Base-by-base conservation (phyloP, 176 grass and related monocot species). In the Eleusine indica region DNA sequence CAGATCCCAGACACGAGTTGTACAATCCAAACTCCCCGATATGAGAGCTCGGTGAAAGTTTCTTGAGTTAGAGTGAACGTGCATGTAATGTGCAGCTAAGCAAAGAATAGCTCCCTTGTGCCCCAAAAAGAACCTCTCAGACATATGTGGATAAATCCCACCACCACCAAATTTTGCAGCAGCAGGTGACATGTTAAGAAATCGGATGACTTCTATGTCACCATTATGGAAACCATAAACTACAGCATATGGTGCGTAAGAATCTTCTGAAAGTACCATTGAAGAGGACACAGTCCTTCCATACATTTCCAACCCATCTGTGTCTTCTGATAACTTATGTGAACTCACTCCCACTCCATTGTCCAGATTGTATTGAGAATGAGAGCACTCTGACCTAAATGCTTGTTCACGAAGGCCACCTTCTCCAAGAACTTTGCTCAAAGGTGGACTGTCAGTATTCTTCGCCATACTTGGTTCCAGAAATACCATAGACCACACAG, bases 221-320 rank as follows among this genome's bases (percentile, higher is more conserved):
- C 95, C 95, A 86, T 84, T 93, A 89, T 94, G 86, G 87, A 98
- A 95, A 81, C 95, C 95, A 86, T 93, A 98, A 68, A 98, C 90
- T 85, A 98, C 84, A 85, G 95, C 86, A 89, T 98, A 94, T 70
- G 95, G 95, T 80, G 86, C 75, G 63, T 77, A 91, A 38, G 79
- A 93, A 88, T 93, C 86, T 85, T 98, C 87, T 15, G 91, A 95
- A 63, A 98, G 95, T 61, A 98, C 88, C 88, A 98, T 87, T 62
- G 92, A 98, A 73, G 95, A 95, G 64, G 92, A 94, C 38, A 98
- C 95, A 46, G 74, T 90, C 70, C 78, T 87, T 91, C 88, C 64
- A 39, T 58, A 69, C 47, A 18, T 68, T 52, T 67, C 77, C 18
- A 71, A 77, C 30, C 18, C 64, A 80, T 29, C 85, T 18, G 35